Conservation (phyloP, 768 basidiomycete genomes). For the Auricularia heimuer region DNA sequence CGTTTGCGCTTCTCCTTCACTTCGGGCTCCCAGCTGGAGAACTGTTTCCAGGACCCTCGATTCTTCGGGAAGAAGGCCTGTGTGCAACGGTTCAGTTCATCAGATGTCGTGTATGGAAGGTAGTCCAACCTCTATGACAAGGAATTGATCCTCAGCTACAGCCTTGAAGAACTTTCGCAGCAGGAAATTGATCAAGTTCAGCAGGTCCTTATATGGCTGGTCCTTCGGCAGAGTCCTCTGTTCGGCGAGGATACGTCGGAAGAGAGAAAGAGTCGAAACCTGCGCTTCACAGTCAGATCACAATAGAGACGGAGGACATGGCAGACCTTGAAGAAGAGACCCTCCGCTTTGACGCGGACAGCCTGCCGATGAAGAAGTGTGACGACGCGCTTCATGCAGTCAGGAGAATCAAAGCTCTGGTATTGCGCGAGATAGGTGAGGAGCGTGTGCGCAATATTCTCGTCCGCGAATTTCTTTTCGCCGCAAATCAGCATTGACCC, state of each 20-base stretch:
- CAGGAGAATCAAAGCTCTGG: slow-evolving; percentile 66
- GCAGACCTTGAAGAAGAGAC: slow-evolving; percentile 86
- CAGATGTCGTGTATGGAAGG: slow-evolving; percentile 8
- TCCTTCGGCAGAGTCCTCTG: slow-evolving; percentile 70
- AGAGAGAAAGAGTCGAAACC: slow-evolving; percentile 84
- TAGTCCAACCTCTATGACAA: slow-evolving; percentile 72
- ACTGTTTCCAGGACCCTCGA: slow-evolving; percentile 76
- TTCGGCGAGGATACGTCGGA: slow-evolving; percentile 78
- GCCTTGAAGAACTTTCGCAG: slow-evolving; percentile 93
- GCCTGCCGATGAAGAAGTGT: slow-evolving; percentile 84
- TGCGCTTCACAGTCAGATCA: slow-evolving; percentile 23
- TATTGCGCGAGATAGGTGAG: slow-evolving; percentile 75
- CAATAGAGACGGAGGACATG: slow-evolving; percentile 7
- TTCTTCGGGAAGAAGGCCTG: slow-evolving; percentile 89
- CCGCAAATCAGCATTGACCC: not conserved
- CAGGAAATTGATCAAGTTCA: slow-evolving; percentile 75
- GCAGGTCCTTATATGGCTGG: slow-evolving; percentile 71
- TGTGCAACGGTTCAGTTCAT: slow-evolving; percentile 2
- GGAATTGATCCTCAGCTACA: slow-evolving; percentile 70
- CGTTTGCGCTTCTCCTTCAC: slow-evolving; percentile 27
- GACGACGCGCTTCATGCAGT: slow-evolving; percentile 86
- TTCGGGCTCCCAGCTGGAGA: slow-evolving; percentile 64
- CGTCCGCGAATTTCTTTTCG: slow-evolving; percentile 76
- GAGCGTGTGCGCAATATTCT: slow-evolving; percentile 77
- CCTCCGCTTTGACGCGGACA: slow-evolving; percentile 86